phyloP scores from a whole-genome alignment of 1,284 basidiomycete genomes.

The Rugosomyces carneus region DNA sequence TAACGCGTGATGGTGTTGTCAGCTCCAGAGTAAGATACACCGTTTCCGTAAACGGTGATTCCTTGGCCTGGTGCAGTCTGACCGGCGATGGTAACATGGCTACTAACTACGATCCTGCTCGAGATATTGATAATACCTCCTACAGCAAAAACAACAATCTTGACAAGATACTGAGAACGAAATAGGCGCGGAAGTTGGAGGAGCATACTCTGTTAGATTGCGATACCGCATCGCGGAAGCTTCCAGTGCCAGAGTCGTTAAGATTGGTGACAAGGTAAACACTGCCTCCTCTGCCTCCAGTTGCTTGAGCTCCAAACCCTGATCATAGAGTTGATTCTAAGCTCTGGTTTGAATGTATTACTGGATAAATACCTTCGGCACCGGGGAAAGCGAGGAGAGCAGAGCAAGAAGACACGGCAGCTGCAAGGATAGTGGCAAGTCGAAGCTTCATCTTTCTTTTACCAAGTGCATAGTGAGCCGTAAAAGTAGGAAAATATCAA shows the following conservation, averaged over 20 bases:
- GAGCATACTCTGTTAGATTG: conserved; percentile 23
- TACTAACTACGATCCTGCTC: conserved; percentile 27
- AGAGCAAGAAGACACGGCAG: conserved; percentile 12
- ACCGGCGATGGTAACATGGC: conserved; percentile 26
- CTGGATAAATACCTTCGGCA: conserved; percentile 21
- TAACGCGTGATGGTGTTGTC: conserved; percentile 31
- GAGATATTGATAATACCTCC: conserved; percentile 29
- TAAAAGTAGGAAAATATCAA: background rate
- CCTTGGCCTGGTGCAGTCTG: conserved; percentile 30
- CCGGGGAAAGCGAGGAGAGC: conserved; percentile 27
- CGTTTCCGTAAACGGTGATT: conserved; percentile 31
- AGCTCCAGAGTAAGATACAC: conserved; percentile 26
- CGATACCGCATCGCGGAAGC: conserved; percentile 31
- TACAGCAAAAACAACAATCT: conserved; percentile 32
- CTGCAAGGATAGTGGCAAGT: conserved; percentile 6
- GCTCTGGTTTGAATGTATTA: background rate
- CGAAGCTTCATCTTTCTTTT: conserved; percentile 9
- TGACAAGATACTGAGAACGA: background rate
- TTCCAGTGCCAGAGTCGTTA: conserved; percentile 28
- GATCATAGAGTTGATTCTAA: background rate
- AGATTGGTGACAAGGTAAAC: conserved; percentile 31
- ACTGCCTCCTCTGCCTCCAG: conserved; percentile 28
- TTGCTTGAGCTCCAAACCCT: conserved; percentile 31
- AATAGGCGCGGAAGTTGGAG: background rate
- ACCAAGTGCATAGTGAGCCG: background rate